Evolutionary conservation across 768 basidiomycete genomes (phyloP), one percentile per base, ranked within the genome.

Genomic region (Macrolepiota fuliginosa): DNA sequence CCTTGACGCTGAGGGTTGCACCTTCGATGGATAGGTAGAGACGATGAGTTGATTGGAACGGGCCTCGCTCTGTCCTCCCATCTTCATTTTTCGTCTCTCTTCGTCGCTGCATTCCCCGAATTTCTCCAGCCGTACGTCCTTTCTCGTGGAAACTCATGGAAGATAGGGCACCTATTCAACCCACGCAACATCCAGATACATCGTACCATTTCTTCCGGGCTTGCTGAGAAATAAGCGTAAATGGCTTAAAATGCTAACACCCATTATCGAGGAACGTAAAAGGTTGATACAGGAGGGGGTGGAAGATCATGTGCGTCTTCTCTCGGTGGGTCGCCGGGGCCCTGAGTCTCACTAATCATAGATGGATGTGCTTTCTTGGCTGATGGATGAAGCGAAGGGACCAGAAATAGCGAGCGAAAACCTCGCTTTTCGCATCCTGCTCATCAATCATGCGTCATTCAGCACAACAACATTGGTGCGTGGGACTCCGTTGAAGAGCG

Each of bases 331-430:
- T 22, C 12, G 6, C 1, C 7, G 22, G 1, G 19, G 12, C 1
- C 5, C 19, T 9, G 13, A 7, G 24, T 52, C 27, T n/a, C 11
- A 12, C 13, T 25, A n/a, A 42, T 24, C 4, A 42, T 47, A 82
- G 82, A 74, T 77, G 55, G 82, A 83, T 61, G 63, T 82, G 17
- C 71, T 83, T 0, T 71, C 76, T n/a, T 85, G 81, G 81, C 69
- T 83, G 17, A 73, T 83, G 45, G 80, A 80, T 42, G 70, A 69
- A 15, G 79, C 79, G 0, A 61, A 69, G 10, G 71, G 69, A 6
- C 57, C 72, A 22, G 71, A 73, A 36, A 62, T 66, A 27, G 71
- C 60, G 4, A 57, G 70, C 0, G 62, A 66, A 27, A 70, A 75
- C 39, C 62, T 81, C 6, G 71, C 74, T 0, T 62, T 67, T 1